These are phyloP conservation scores for Fagopyrum esculentum DNA, from an alignment of 148 eudicot species.

Conservation along the genomic window DNA sequence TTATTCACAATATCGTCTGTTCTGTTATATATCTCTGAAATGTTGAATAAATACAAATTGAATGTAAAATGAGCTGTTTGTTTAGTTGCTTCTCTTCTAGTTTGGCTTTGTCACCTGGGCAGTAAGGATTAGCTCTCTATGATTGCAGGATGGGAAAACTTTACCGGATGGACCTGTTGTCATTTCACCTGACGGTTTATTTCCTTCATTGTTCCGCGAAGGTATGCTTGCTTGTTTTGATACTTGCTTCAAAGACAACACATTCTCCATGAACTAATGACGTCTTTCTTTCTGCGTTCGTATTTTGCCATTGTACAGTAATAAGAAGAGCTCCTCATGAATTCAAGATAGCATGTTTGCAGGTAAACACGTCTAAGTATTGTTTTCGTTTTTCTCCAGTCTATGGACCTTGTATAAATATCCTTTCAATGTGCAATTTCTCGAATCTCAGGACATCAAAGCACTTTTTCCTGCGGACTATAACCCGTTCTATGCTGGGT, in stretches of 20 bases:
- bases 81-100: background rate
- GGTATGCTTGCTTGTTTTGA: constrained; percentile 35
- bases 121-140: background rate
- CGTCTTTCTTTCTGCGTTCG: background rate
- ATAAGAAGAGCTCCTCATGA: constrained; percentile 99
- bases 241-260: background rate
- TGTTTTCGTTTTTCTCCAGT: background rate
- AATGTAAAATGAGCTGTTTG: background rate
- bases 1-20: background rate
- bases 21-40: background rate
- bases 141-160: constrained; percentile 88
- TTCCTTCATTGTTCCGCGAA: constrained; percentile 93
- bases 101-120: background rate
- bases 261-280: background rate
- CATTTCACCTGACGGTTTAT: constrained; percentile 93
- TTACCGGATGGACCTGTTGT: constrained; percentile 95
- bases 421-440: background rate
- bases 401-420: background rate
- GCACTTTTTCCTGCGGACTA: constrained; percentile 91
- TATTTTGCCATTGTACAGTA: constrained; percentile 37
- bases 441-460: constrained; percentile 68
- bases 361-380: constrained; percentile 43
- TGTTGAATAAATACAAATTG: background rate
- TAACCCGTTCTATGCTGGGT: constrained; percentile 97
- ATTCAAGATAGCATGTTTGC: constrained; percentile 97